A percentile compares a stretch with the other conserved stretches of the same genome.
Evolutionary conservation across 805 yeast genomes (phyloP).

Genomic region (Hanseniaspora nectarophila): DNA sequence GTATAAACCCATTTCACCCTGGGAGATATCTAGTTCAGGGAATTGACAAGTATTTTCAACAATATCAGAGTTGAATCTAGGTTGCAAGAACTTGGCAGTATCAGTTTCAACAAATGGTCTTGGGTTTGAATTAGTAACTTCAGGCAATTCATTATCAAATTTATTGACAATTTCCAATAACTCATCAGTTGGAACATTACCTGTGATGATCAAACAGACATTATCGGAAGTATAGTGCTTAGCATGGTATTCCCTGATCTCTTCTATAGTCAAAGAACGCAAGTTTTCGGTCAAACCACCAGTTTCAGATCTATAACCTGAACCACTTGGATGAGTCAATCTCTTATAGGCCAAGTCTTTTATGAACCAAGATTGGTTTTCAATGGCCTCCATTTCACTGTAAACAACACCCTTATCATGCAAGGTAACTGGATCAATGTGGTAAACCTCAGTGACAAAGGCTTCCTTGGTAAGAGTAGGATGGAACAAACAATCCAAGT

Average conservation of each 20-base stretch:
- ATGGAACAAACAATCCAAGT: constrained; percentile 70
- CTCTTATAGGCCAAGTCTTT: constrained; percentile 50
- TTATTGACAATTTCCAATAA: constrained; percentile 45
- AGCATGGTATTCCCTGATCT: constrained; percentile 65
- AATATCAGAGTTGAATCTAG: constrained; percentile 10
- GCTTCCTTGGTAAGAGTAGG: constrained; percentile 87
- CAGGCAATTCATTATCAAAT: constrained; percentile 50
- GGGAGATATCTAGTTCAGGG: constrained; percentile 79
- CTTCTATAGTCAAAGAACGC: constrained; percentile 57
- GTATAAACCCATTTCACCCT: constrained; percentile 59
- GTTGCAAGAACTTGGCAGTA: constrained; percentile 9
- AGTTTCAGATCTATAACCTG: constrained; percentile 87
- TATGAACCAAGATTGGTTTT: constrained; percentile 61
- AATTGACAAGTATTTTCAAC: constrained; percentile 48
- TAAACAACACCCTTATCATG: constrained; percentile 94
- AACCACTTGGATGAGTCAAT: constrained; percentile 39
- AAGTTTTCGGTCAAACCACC: constrained; percentile 79
- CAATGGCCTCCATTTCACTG: constrained; percentile 93
- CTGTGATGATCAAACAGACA: constrained; percentile 70
- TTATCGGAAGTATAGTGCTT: constrained; percentile 70
- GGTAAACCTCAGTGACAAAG: constrained; percentile 88
- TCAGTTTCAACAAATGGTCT: constrained; percentile 72
- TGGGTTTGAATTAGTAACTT: constrained; percentile 26
- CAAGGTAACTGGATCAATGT: constrained; percentile 70
- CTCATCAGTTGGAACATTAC: constrained; percentile 68